Evolutionary conservation across 352 stramenopile species (phyloP), one percentile per base, ranked within the genome.

Genomic region (Phytophthora ohioensis): DNA sequence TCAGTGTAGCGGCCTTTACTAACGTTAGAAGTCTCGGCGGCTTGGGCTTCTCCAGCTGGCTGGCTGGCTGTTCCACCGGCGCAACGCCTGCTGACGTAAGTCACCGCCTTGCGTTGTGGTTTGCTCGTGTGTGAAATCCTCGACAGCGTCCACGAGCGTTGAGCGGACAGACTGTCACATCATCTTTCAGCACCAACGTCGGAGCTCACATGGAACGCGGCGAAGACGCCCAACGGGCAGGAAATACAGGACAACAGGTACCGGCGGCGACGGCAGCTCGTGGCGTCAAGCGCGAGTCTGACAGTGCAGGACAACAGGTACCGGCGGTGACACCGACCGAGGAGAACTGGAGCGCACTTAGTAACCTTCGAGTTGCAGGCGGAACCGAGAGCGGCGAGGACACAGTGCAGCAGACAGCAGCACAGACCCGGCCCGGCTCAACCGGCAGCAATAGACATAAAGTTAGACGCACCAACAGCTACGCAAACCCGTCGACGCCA

Each of bases 301-400:
- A 15, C 2, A 12, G n/a, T 13, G 41, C 54, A 30, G 38, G 15
- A 43, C 8, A n/a, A 35, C 5, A 56, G 41, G 13, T 52, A 21
- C 6, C 15, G 35, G 41, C 17, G 9, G 48, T 42, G 12, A 30
- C 55, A 48, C 34, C 52, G 7, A 38, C 64, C 5, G 75, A 84
- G n/a, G 79, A 82, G 45, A 81, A 80, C 35, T 84, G 65, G 59
- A 76, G 65, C 57, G 76, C 73, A 41, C 67, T 84, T 11, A 78
- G 79, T 57, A 82, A 86, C 55, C 53, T 84, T 17, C 64, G 61
- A 36, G 76, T 84, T 5, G 68, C 58, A n/a, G 42, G 49, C 47
- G 64, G 75, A 35, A 30, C 51, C 41, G 41, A 79, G 15, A 61
- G 49, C 30, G 54, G 52, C 35, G 61, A 67, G 9, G 60, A 64